Evolutionary conservation across 2,329 filamentous ascomycete species (phyloP).

Genomic region (Colletotrichum sidae): DNA sequence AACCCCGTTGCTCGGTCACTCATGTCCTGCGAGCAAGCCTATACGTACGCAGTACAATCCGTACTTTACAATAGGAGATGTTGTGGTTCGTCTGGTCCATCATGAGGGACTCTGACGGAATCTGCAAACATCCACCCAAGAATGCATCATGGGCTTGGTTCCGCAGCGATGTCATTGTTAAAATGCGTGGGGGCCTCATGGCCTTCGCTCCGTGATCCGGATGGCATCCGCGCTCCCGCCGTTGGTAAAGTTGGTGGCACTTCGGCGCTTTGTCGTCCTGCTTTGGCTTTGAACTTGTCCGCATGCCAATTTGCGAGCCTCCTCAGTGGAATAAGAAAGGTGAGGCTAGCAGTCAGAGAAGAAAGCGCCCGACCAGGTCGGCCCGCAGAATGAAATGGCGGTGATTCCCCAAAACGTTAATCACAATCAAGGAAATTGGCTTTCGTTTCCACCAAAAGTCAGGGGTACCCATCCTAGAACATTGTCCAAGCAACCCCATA

Average conservation of each 20-base stretch:
- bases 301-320: conserved; percentile 24
- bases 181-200: no score
- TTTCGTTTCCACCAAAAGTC: conserved; percentile 32
- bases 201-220: conserved; percentile 14
- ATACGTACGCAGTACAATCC: no score
- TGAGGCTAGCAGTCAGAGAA: conserved; percentile 1
- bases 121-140: no score
- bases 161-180: no score
- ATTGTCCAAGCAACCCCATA: conserved; percentile 36
- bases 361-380: conserved; percentile 19
- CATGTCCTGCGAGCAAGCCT: no score
- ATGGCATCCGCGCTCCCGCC: conserved; percentile 29
- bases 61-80: no score
- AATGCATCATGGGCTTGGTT: no score
- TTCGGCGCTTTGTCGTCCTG: conserved; percentile 18
- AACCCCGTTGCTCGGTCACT: no score
- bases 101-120: no score
- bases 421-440: conserved; percentile 39
- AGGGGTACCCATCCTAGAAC: conserved; percentile 34
- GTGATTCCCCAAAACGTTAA: conserved; percentile 35
- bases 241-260: conserved; percentile 15
- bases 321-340: conserved; percentile 31
- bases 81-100: no score
- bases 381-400: conserved; percentile 37
- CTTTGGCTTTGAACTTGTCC: conserved; percentile 18